Base-by-base conservation (phyloP, 371 early-diverging fungal genomes). In the Zychaea mexicana region DNA sequence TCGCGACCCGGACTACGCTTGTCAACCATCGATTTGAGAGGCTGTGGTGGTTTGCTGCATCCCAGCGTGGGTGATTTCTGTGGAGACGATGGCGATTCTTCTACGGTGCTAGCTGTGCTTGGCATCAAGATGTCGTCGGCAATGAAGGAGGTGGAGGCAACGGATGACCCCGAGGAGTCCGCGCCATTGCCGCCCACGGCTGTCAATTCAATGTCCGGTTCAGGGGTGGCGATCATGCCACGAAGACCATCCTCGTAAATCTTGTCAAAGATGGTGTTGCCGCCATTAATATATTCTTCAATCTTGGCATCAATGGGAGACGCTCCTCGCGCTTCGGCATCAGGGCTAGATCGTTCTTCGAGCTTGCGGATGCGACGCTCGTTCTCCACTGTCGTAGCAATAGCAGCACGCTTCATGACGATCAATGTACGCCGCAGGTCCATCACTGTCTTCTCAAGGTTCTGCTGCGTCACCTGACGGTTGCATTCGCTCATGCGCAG, bases 321-420 rank as follows among this genome's bases (percentile, higher is more conserved):
- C 3, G 66, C 60, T 19, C 61, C 64, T 17, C 66, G 62, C 6
- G 65, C 60, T 9, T 31, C 30, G 1, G 38, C 30, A 2, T 66
- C 71, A 2, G 62, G 53, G 17, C 54, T 67, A 13, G 47, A 28
- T 19, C 49, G 47, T 13, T 49, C 52, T 67, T 90, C 90, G 8
- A 90, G 67, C 17, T 85, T 82, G 54, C 90, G 86, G 17, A 92
- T 82, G 46, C 89, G 88, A 33, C 89, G 91, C 66, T 94, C 93
- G 65, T 92, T 94, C 26, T 92, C 87, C 5, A 90, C 76, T 0
- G 94, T 92, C 0, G 92, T 88, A 13, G 89, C 82, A 10, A 92
- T 81, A 10, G 93, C 92, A 0, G 91, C 90, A 52, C 88, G 86
- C 32, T 94, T 90, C 92, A 94, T 92, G 12, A 90, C 87, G 39